Evolutionary conservation across 176 grass and related monocot genomes (phyloP).

Genomic region (Oryza meridionalis): DNA sequence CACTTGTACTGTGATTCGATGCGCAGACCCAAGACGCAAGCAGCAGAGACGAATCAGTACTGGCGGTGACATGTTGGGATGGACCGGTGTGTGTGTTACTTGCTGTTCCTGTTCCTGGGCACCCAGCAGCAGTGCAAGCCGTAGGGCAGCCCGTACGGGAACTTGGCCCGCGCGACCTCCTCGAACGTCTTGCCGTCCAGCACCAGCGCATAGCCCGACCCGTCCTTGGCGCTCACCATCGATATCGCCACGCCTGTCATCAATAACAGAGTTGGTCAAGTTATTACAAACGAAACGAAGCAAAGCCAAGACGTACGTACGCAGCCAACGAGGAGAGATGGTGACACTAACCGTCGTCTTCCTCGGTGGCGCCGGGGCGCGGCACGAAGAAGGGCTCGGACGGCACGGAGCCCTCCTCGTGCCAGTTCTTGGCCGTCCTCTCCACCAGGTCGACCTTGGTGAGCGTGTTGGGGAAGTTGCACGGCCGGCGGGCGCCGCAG

Average conservation of each 20-base stretch:
- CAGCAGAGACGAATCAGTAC: constrained; percentile 7
- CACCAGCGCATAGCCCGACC: constrained; percentile 79
- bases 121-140: constrained; percentile 98
- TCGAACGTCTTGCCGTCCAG: constrained; percentile 77
- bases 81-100: not conserved
- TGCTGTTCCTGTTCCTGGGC: constrained; percentile 51
- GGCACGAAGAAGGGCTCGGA: constrained; percentile 94
- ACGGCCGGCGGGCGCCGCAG: constrained; percentile 83
- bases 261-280: not conserved
- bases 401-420: constrained; percentile 87
- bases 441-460: constrained; percentile 89
- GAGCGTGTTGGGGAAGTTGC: constrained; percentile 99
- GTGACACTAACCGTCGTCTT: constrained; percentile 79
- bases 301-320: not conserved
- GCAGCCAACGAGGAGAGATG: not conserved
- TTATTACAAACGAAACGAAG: not conserved
- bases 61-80: not conserved
- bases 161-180: constrained; percentile 84
- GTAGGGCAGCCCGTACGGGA: constrained; percentile 95
- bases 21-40: not conserved
- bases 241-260: constrained; percentile 82
- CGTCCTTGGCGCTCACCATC: constrained; percentile 84
- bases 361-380: constrained; percentile 71
- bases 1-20: not conserved
- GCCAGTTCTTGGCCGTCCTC: constrained; percentile 89